These are phyloP conservation scores for Pythium rhizo-oryzae DNA, from an alignment of 352 stramenopile genomes.

Conservation along the genomic window DNA sequence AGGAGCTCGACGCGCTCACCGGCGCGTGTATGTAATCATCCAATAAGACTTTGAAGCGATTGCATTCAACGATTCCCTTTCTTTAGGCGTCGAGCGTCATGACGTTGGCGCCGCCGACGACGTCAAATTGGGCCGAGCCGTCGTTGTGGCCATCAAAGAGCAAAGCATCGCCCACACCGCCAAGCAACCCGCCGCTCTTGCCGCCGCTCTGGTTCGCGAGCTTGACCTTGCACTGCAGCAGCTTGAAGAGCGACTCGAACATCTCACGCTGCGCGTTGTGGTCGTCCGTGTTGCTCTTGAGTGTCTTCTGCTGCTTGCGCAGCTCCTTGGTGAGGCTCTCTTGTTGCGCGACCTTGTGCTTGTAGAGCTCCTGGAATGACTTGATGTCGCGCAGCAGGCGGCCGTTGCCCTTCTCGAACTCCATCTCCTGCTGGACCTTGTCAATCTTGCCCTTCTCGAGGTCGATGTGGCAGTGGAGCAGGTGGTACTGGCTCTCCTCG, in stretches of 20 bases:
- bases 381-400: slow-evolving; percentile 87
- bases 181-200: slow-evolving; percentile 13
- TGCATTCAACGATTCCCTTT: not conserved
- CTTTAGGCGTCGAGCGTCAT: slow-evolving; percentile 74
- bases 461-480: slow-evolving; percentile 75
- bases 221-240: slow-evolving; percentile 82
- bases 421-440: slow-evolving; percentile 86
- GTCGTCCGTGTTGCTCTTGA: slow-evolving; percentile 81
- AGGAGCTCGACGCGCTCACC: slow-evolving; percentile 43
- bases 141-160: slow-evolving; percentile 67
- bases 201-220: slow-evolving; percentile 38
- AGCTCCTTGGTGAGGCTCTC: slow-evolving; percentile 90
- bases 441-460: slow-evolving; percentile 78
- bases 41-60: too few relatives aligned
- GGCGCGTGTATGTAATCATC: slow-evolving; percentile 19
- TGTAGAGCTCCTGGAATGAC: slow-evolving; percentile 90
- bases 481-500: slow-evolving; percentile 88
- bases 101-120: slow-evolving; percentile 78
- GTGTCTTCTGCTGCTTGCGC: slow-evolving; percentile 87
- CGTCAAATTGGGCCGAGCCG: slow-evolving; percentile 69
- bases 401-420: slow-evolving; percentile 83
- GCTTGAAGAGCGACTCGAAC: slow-evolving; percentile 83
- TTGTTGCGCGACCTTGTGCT: slow-evolving; percentile 91
- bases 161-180: slow-evolving; percentile 26
- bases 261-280: slow-evolving; percentile 81